phyloP scores from a whole-genome alignment of 2,329 filamentous ascomycete genomes.

The Endocalyx cinctus region DNA sequence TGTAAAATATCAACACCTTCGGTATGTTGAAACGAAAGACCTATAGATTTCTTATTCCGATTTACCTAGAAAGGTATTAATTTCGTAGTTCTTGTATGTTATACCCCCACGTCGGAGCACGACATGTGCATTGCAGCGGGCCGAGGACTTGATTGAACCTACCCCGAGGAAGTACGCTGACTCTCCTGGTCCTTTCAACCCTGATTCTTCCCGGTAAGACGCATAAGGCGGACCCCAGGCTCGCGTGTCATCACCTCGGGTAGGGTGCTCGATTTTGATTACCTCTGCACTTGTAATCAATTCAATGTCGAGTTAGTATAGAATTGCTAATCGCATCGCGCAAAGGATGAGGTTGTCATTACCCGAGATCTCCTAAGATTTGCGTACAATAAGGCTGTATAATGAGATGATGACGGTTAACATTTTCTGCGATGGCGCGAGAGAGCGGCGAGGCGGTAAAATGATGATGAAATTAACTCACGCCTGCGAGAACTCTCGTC shows the following conservation, averaged over 20 bases:
- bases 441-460: constrained; percentile 3
- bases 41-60: constrained; percentile 94
- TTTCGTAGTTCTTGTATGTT: constrained; percentile 6
- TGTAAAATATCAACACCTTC: constrained; percentile 84
- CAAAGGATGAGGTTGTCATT: constrained; percentile 31
- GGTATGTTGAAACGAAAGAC: constrained; percentile 81
- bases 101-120: not conserved
- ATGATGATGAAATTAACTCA: constrained; percentile 54
- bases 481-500: constrained; percentile 91
- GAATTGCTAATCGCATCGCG: constrained; percentile 23
- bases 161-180: constrained; percentile 93
- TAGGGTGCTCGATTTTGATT: constrained; percentile 95
- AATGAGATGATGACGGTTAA: constrained; percentile 13
- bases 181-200: constrained; percentile 70
- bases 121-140: not conserved
- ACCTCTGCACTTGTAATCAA: constrained; percentile 71
- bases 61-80: constrained; percentile 60
- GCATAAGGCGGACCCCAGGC: constrained; percentile 97
- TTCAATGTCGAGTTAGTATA: not conserved
- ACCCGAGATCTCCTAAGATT: constrained; percentile 94
- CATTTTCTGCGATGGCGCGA: not conserved
- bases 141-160: constrained; percentile 22
- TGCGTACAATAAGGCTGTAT: constrained; percentile 91
- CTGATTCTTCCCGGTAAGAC: constrained; percentile 59
- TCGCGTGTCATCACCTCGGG: constrained; percentile 85